Percentiles rank a stretch among this genome's conserved stretches.
Conservation (phyloP, 2,329 filamentous ascomycete species). For the Aspergillus sp. region DNA sequence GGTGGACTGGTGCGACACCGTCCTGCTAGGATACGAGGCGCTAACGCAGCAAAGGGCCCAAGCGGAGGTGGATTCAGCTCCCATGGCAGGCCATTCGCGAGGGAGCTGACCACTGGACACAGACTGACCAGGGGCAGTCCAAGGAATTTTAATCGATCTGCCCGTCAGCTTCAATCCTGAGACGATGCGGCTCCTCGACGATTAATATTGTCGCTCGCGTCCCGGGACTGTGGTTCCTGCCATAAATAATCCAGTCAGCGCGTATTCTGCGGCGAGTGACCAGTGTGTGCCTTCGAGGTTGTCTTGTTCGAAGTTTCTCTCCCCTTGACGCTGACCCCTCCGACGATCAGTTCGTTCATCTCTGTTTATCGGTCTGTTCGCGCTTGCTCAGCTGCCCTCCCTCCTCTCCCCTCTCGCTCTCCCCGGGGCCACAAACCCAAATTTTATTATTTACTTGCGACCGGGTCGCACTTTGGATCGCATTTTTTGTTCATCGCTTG, state of each 20-base stretch:
- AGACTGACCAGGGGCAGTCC: neutral
- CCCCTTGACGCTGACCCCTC: neutral
- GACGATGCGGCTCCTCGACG: neutral
- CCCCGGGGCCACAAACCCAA: constrained; percentile 3
- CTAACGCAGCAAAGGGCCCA: neutral
- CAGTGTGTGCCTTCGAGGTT: neutral
- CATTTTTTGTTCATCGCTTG: neutral
- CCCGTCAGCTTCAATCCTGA: neutral
- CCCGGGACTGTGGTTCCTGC: neutral
- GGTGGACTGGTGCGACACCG: neutral
- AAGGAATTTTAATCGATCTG: neutral
- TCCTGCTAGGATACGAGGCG: neutral
- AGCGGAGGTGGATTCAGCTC: neutral
- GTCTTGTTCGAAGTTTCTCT: neutral
- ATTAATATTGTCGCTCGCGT: neutral
- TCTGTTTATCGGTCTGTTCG: neutral
- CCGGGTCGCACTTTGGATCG: neutral
- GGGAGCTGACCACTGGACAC: neutral
- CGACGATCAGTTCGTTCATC: neutral
- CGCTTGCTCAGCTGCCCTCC: neutral
- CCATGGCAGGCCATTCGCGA: neutral
- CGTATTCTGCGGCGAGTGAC: neutral
- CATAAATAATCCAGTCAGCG: neutral
- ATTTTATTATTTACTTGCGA: neutral
- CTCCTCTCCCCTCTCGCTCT: neutral